Percentiles rank a stretch among this genome's conserved stretches.
These are phyloP conservation scores for Cladophialophora exuberans DNA, from an alignment of 2,329 filamentous ascomycete genomes.

Conservation along the genomic window DNA sequence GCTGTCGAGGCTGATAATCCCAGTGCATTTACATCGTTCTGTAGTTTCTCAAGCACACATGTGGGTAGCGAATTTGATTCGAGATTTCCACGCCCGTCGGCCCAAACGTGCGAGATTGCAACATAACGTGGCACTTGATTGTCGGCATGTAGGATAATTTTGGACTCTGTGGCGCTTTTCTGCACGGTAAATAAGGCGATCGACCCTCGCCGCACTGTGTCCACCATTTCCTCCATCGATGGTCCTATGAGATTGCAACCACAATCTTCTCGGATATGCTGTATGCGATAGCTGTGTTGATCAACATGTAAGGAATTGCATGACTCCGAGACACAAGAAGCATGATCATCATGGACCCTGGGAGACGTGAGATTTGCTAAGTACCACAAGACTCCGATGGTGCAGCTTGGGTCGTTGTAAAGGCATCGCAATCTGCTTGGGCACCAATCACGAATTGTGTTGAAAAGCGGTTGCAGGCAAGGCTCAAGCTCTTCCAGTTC, in stretches of 20 bases:
- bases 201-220: neutral
- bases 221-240: neutral
- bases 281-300: neutral
- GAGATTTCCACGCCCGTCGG: neutral
- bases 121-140: neutral
- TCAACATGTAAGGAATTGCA: slow-evolving; percentile 5
- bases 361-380: slow-evolving; percentile 6
- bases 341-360: neutral
- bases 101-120: neutral
- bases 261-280: neutral
- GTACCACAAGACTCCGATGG: slow-evolving; percentile 11
- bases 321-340: neutral
- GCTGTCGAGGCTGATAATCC: no score
- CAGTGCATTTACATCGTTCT: no score
- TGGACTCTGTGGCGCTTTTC: neutral
- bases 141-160: neutral
- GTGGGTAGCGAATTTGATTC: neutral
- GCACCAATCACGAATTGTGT: neutral
- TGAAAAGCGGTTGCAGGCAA: slow-evolving; percentile 4
- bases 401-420: neutral
- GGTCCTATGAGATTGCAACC: neutral
- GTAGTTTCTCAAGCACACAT: no score
- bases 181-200: slow-evolving; percentile 3
- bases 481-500: no score
- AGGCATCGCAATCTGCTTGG: slow-evolving; percentile 4